phyloP scores from a whole-genome alignment of 805 yeast species.

The Starmerella davenportii region DNA sequence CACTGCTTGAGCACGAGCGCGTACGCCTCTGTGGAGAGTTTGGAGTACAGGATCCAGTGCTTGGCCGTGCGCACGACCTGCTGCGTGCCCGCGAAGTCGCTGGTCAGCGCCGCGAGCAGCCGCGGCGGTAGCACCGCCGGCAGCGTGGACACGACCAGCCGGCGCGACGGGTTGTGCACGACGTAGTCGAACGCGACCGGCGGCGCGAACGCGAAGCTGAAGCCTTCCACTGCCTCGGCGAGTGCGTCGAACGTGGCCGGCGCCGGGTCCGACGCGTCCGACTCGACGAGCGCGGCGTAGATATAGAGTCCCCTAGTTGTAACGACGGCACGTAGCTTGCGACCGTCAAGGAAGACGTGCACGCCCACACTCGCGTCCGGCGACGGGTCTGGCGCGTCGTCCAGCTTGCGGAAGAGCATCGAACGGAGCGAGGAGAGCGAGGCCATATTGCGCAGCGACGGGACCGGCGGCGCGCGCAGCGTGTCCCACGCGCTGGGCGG shows the following conservation, averaged over 20 bases:
- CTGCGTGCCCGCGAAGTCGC: neutral
- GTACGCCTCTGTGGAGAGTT: neutral
- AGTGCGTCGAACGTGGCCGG: slow-evolving; percentile 5
- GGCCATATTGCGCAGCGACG: neutral
- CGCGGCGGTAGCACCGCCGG: slow-evolving; percentile 3
- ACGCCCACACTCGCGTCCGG: neutral
- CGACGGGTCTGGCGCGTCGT: neutral
- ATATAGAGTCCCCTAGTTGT: slow-evolving; percentile 6
- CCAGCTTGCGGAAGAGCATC: neutral
- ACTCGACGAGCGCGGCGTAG: slow-evolving; percentile 3
- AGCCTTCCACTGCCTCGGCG: slow-evolving; percentile 10
- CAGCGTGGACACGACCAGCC: slow-evolving; percentile 7
- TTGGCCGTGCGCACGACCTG: slow-evolving; percentile 5
- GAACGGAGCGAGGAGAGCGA: neutral
- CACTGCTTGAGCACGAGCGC: neutral
- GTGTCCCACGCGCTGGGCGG: neutral
- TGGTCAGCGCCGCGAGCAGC: slow-evolving; percentile 5
- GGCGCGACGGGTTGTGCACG: slow-evolving; percentile 1
- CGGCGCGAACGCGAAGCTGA: slow-evolving; percentile 15
- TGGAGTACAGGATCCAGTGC: neutral
- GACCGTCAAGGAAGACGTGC: neutral
- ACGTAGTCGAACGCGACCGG: slow-evolving; percentile 13
- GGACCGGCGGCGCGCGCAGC: neutral
- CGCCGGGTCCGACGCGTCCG: neutral
- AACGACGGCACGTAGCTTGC: neutral